A percentile compares a stretch with the other conserved stretches of the same genome.
Conservation (phyloP, 495 filamentous ascomycete species). For the Pseudomonodictys pantanalensis region DNA sequence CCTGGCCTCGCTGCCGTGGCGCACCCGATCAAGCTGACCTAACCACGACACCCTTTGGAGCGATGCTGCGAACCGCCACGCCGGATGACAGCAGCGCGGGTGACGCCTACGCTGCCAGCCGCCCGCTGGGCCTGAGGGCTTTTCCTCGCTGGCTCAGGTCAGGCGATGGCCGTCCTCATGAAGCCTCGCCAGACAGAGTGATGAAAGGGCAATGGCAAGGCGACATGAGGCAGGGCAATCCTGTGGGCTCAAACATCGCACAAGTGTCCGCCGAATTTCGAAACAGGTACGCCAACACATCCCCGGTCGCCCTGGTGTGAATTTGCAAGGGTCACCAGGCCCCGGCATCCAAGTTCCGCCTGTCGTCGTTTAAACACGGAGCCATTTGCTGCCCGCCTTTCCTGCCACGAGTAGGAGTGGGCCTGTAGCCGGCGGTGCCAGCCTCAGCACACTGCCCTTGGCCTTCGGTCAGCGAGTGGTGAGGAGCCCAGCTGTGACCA, state of each 20-base stretch:
- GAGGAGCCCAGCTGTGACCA: not conserved
- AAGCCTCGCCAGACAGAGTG: not conserved
- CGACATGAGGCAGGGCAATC: conserved; percentile 3
- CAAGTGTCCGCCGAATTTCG: conserved; percentile 9
- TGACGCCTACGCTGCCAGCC: not conserved
- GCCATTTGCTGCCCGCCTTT: not conserved
- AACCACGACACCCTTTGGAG: conserved; percentile 5
- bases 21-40: conserved; percentile 14
- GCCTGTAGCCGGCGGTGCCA: not conserved
- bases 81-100: conserved; percentile 15
- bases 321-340: not conserved
- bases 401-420: not conserved
- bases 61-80: conserved; percentile 8
- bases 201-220: not conserved
- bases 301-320: conserved; percentile 1
- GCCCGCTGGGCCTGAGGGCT: not conserved
- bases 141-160: not conserved
- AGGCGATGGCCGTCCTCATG: not conserved
- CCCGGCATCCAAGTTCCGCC: conserved; percentile 14
- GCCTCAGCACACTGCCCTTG: conserved; percentile 6
- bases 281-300: conserved; percentile 25
- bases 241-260: conserved; percentile 19
- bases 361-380: conserved; percentile 13
- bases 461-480: conserved; percentile 15
- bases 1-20: not conserved